Percentiles rank a stretch among this genome's conserved stretches.
Conservation (phyloP, 139 green algal genomes). For the Asterochloris erici region DNA sequence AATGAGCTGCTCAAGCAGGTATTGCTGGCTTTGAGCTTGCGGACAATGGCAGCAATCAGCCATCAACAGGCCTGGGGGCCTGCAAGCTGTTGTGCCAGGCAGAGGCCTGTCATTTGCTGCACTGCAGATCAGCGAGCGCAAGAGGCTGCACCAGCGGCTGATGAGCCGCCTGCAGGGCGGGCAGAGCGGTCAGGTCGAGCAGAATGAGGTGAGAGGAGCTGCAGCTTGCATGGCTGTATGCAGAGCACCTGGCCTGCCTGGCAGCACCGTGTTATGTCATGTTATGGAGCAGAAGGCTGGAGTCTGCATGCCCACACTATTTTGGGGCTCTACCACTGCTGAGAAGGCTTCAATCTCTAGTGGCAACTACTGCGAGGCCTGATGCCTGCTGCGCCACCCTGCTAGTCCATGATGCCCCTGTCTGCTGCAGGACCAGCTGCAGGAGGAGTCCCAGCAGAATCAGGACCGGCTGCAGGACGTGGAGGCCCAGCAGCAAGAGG, state of each 20-base stretch:
- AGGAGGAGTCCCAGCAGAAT: conserved; percentile 18
- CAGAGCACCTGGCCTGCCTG: background rate
- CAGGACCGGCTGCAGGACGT: conserved; percentile 9
- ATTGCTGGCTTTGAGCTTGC: background rate
- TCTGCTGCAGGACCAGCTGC: background rate
- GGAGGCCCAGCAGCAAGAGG: conserved; percentile 8
- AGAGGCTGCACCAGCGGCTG: conserved; percentile 56
- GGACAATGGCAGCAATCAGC: background rate
- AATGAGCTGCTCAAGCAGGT: conserved; percentile 54
- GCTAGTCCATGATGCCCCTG: background rate
- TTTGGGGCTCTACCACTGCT: background rate
- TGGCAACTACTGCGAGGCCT: too few relatives aligned
- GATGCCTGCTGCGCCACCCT: background rate
- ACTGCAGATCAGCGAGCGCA: conserved; percentile 72
- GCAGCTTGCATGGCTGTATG: background rate
- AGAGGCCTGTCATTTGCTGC: background rate
- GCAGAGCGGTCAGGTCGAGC: background rate
- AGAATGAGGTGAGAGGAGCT: background rate
- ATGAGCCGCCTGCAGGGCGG: conserved; percentile 48
- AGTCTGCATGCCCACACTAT: background rate
- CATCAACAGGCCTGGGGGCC: background rate
- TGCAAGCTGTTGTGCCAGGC: background rate
- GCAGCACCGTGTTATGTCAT: background rate
- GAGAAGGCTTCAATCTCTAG: background rate
- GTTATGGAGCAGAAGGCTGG: background rate